phyloP scores from a whole-genome alignment of 2,329 filamentous ascomycete species.

The Myriosclerotinia scirpicola region DNA sequence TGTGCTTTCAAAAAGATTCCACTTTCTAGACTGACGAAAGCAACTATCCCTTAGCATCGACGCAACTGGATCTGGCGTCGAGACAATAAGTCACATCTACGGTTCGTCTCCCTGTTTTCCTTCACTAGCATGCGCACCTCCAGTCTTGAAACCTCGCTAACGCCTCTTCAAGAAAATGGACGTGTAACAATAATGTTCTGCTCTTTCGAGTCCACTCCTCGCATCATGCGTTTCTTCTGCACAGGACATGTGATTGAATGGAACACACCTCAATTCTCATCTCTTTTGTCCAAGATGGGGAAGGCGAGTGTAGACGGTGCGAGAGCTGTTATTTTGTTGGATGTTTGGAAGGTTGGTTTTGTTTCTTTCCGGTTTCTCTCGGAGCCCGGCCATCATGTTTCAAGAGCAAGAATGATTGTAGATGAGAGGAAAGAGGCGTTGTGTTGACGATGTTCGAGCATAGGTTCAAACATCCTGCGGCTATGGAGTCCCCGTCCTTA shows the following conservation, averaged over 20 bases:
- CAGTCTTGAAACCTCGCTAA: too few relatives aligned
- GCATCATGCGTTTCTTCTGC: conserved; percentile 66
- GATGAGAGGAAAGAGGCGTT: not conserved
- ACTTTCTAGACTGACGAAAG: not conserved
- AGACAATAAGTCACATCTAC: conserved; percentile 23
- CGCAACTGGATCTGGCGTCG: conserved; percentile 16
- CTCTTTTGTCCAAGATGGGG: conserved; percentile 48
- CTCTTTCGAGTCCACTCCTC: conserved; percentile 58
- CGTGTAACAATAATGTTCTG: conserved; percentile 74
- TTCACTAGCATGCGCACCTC: not conserved
- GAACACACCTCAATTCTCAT: conserved; percentile 51
- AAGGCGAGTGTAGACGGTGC: conserved; percentile 49
- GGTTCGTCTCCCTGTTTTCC: not conserved
- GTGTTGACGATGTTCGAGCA: not conserved
- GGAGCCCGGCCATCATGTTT: not conserved
- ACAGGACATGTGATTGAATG: conserved; percentile 59
- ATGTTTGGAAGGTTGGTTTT: conserved; percentile 49
- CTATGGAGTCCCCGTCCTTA: conserved; percentile 55
- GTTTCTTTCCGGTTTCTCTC: not conserved
- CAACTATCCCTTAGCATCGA: not conserved
- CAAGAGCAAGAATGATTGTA: too few relatives aligned
- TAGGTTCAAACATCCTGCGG: conserved; percentile 68
- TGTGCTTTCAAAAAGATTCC: too few relatives aligned
- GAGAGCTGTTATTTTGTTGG: conserved; percentile 59
- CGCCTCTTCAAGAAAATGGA: conserved; percentile 65